Evolutionary conservation across 2,329 filamentous ascomycete genomes (phyloP).

Genomic region (Neofusicoccum laricinum): DNA sequence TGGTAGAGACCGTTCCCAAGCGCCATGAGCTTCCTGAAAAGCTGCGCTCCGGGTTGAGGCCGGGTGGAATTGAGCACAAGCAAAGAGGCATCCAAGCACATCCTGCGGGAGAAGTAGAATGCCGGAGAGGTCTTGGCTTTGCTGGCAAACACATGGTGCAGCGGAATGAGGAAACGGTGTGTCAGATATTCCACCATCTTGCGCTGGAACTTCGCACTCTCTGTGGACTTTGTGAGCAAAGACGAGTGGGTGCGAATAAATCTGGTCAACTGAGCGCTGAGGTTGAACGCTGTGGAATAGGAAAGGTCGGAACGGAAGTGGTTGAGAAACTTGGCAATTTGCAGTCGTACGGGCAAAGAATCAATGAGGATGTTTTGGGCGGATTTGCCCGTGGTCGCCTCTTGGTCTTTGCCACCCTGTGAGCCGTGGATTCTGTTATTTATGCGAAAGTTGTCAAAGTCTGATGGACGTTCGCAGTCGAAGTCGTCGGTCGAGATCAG

Average conservation of each 20-base stretch:
- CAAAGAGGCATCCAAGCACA: conserved; percentile 45
- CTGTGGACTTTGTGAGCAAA: not conserved
- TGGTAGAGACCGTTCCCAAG: not conserved
- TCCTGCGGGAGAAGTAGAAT: conserved; percentile 51
- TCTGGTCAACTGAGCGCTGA: conserved; percentile 28
- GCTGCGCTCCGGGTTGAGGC: not conserved
- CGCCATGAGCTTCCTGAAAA: not conserved
- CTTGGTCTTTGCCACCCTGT: too few species aligned
- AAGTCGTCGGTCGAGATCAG: conserved; percentile 31
- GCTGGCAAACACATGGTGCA: conserved; percentile 52
- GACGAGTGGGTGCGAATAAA: conserved; percentile 22
- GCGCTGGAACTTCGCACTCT: conserved; percentile 37
- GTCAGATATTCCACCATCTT: conserved; percentile 53
- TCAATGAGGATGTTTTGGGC: conserved; percentile 23
- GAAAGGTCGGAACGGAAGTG: conserved; percentile 28
- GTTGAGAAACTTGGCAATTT: conserved; percentile 28
- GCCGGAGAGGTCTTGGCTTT: conserved; percentile 44
- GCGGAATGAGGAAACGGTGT: conserved; percentile 54
- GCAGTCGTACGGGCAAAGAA: conserved; percentile 21
- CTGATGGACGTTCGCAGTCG: conserved; percentile 25
- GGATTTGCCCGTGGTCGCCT: conserved; percentile 21
- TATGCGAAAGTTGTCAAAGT: conserved; percentile 25
- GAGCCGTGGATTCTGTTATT: too few species aligned
- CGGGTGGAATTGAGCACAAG: conserved; percentile 69
- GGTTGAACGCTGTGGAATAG: conserved; percentile 28